These are phyloP conservation scores for Kodamaea restingae DNA, from an alignment of 805 yeast genomes.

Conservation along the genomic window DNA sequence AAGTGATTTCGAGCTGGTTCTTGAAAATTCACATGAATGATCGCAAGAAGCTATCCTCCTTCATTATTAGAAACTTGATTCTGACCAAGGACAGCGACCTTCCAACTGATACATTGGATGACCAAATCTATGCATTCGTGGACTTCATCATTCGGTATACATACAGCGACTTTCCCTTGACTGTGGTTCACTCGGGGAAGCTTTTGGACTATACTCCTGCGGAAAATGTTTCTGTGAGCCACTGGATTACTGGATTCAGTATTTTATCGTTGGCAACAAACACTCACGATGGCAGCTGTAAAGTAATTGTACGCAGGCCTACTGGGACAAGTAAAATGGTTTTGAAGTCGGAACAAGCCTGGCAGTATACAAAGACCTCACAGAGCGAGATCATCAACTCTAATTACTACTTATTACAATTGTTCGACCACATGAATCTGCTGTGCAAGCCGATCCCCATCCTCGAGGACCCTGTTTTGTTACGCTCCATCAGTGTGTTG, in stretches of 20 bases:
- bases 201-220: conserved; percentile 4
- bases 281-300: conserved; percentile 46
- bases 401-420: conserved; percentile 49
- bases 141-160: conserved; percentile 70
- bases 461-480: conserved; percentile 44
- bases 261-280: conserved; percentile 56
- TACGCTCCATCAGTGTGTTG: conserved; percentile 52
- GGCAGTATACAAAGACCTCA: conserved; percentile 3
- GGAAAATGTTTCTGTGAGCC: conserved; percentile 19
- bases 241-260: conserved; percentile 62
- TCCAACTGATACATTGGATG: conserved; percentile 28
- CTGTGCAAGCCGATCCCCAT: conserved; percentile 54
- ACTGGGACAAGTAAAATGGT: conserved; percentile 55
- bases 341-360: conserved; percentile 27
- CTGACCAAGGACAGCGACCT: conserved; percentile 1
- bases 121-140: conserved; percentile 56
- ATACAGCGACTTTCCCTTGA: conserved; percentile 56
- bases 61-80: conserved; percentile 54
- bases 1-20: conserved; percentile 69
- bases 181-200: conserved; percentile 24
- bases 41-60: conserved; percentile 58
- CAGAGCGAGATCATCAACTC: conserved; percentile 27
- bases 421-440: conserved; percentile 40
- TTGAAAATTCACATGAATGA: conserved; percentile 56
- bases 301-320: conserved; percentile 56